These are phyloP conservation scores for Casaregolazyma lundiana DNA, from an alignment of 1,139 yeast species.

Conservation along the genomic window DNA sequence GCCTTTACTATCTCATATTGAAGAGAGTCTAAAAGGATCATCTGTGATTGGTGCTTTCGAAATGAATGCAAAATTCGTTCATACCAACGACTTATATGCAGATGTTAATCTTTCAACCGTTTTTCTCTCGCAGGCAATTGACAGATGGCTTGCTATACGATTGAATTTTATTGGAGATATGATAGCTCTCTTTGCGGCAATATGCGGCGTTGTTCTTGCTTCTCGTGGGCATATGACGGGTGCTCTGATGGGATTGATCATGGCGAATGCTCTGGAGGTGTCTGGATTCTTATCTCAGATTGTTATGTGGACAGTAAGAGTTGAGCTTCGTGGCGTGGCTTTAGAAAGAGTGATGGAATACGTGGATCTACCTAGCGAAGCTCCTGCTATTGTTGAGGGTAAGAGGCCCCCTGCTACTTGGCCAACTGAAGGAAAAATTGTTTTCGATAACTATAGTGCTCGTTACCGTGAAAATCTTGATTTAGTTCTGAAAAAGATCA, in stretches of 20 bases:
- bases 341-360: conserved; percentile 69
- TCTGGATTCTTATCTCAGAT: conserved; percentile 24
- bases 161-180: conserved; percentile 64
- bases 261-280: conserved; percentile 33
- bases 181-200: conserved; percentile 56
- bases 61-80: conserved; percentile 49
- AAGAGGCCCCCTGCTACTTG: conserved; percentile 39
- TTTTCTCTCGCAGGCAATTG: conserved; percentile 38
- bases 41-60: conserved; percentile 58
- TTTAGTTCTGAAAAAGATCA: conserved; percentile 54
- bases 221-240: conserved; percentile 51
- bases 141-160: conserved; percentile 71
- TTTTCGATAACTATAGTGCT: conserved; percentile 53
- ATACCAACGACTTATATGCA: conserved; percentile 53
- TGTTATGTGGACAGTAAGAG: conserved; percentile 47
- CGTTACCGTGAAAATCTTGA: conserved; percentile 74
- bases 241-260: conserved; percentile 65
- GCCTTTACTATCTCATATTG: conserved; percentile 71
- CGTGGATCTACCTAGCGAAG: conserved; percentile 54
- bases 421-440: conserved; percentile 57
- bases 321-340: conserved; percentile 74
- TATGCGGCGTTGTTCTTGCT: conserved; percentile 43
- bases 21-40: conserved; percentile 70
- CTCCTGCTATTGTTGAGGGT: conserved; percentile 37
- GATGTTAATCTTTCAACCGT: conserved; percentile 59